Conservation (phyloP, 345 rosid species). For the Kernera saxatilis region DNA sequence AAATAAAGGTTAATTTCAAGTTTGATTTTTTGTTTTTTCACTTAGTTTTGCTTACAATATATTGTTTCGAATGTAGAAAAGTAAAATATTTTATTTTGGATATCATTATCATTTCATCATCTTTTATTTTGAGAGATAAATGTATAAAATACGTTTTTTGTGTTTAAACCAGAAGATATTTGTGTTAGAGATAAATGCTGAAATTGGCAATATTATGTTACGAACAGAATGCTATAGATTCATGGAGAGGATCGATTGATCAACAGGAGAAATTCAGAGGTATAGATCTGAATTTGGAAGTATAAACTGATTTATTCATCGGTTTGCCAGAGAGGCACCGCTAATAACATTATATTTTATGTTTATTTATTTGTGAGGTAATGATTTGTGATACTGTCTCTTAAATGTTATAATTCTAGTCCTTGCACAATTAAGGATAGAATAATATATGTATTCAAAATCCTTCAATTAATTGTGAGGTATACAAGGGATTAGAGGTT, state of each 20-base stretch:
- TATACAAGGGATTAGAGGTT: background rate
- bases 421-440: background rate
- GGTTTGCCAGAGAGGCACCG: constrained; percentile 17
- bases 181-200: no score
- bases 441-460: background rate
- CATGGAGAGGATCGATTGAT: constrained; percentile 20
- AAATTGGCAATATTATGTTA: background rate
- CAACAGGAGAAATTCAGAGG: constrained; percentile 15
- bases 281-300: constrained; percentile 27
- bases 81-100: background rate
- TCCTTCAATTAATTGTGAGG: background rate
- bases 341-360: background rate
- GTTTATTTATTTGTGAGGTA: background rate
- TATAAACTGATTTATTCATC: constrained; percentile 25
- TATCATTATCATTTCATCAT: background rate
- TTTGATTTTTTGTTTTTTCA: no score
- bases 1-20: no score
- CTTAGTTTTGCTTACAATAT: background rate
- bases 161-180: no score
- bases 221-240: constrained; percentile 17
- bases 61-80: background rate
- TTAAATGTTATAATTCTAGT: background rate
- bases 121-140: background rate
- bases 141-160: background rate
- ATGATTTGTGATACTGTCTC: background rate